Evolutionary conservation across 148 eudicot species (phyloP), one percentile per base, ranked within the genome.

Genomic region (Pouteria glomerata): DNA sequence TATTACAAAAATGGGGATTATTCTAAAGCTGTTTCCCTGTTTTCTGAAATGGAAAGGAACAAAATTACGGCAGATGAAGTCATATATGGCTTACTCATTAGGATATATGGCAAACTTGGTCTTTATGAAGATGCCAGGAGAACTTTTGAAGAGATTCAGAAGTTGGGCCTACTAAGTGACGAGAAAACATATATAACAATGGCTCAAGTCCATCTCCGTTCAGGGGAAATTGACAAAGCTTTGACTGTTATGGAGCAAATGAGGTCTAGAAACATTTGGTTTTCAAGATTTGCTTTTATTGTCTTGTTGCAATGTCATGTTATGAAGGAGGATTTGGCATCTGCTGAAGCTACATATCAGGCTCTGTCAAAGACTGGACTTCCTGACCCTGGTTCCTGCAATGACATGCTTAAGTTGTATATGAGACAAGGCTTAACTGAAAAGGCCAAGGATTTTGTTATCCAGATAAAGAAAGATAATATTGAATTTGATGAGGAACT

Each of bases 51-150:
- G 98, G 97, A 83, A 69, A 89, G 76, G 37, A 72, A 76, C 75
- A 84, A 82, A 63, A 78, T 93, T 59, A 77, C 68, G 67, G 89
- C 84, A 59, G 98, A 93, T 81, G 95, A 93, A 82, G 92, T 89
- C 75, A 93, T 93, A 18, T 85, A 81, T 78, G 95, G 98, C 66
- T 82, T 91, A 77, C 88, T 93, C 62, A 80, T 93, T 59, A 84
- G 94, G 72, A 90, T 93, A 77, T 93, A 93, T 78, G 98, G 97
- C 13, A 90, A 89, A 85, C 89, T 93, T 66, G 98, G 91, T 62
- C 95, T 93, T 41, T 83, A 79, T 71, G 92, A 86, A 74, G 97
- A 93, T 82, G 98, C 97, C 57, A 58, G 80, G 68, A 87, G 76
- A 82, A 90, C 98, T 58, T 93, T 89, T 66, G 76, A 77, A 80